Base-by-base conservation (phyloP, 306 rosid genomes). In the Quercus berberidifolia region DNA sequence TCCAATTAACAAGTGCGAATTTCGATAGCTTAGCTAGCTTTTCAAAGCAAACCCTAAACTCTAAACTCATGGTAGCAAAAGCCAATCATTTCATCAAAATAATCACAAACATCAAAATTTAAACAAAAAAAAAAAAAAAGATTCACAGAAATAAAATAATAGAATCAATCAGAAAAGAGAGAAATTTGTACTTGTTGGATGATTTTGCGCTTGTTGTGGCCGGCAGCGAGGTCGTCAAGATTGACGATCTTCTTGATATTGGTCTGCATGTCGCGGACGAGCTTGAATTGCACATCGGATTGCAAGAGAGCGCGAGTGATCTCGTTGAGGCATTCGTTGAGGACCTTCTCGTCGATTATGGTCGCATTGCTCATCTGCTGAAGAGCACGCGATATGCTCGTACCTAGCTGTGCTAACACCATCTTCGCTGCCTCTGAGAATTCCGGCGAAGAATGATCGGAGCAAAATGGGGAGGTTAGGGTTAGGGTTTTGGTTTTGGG, bases 311-410 rank as follows among this genome's bases (percentile, higher is more conserved):
- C 97, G 31, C 97, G 94, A 5, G 97, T 88, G 89, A 94, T 94
- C 80, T 91, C 98, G 71, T 94, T 91, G 69, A 92, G 93, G 79
- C 97, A 92, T 31, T 90, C 94, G 33, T 85, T 94, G 57, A 94
- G 87, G 58, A 91, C 96, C 83, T 92, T 94, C 88, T 94, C 97
- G 65, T 94, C 93, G 81, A 94, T 86, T 71, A 91, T 86, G 25
- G 93, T 92, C 25, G 98, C 97, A 80, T 91, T 92, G 91, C 89
- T 91, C 97, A 94, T 94, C 93, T 90, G 93, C 91, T 87, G 89
- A 59, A 92, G 94, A 91, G 98, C 97, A 86, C 92, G 97, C 6
- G 97, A 84, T 3, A 94, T 90, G 91, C 94, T 94, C 84, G 93
- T 94, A 1, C 97, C 94, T 74, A 94, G 81, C 83, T 94, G 83